Evolutionary conservation across 192 early-diverging fungal genomes (phyloP), one percentile per base, ranked within the genome.

Genomic region (Umbelopsis sp.): DNA sequence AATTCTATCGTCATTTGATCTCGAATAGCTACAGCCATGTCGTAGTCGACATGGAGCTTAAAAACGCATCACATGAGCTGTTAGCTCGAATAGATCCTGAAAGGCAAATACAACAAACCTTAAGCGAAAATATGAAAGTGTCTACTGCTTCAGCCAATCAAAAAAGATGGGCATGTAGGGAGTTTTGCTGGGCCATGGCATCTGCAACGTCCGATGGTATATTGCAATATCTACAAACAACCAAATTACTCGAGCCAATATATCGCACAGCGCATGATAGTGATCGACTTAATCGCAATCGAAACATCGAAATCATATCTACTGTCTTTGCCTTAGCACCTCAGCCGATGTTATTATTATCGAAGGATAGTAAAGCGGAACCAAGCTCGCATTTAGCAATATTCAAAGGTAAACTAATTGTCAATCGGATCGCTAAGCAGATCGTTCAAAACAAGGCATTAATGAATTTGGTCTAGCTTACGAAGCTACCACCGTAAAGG

Each of bases 221-320:
- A 7, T 20, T 79, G 5, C 73, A 77, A 23, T 86, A 80, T 58
- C 52, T 86, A 2, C 68, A 71, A 51, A 50, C 75, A 51, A 79
- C 71, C 21, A 64, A 76, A 46, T 55, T 86, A 71, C 35, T 82
- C 12, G 53, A 72, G 2, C 71, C 71, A 23, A 71, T 81, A 30
- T 70, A 74, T 49, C 64, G 68, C 21, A 76, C 80, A 5, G 55
- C 72, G 1, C 27, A 64, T 47, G 67, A 71, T 21, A 49, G n/a
- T 4, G 55, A 72, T 44, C 41, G 76, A 13, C 71, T 82, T 33
- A 75, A 84, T 41, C 70, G 83, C 37, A 71, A 73, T 33, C 71
- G 83, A 20, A 74, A 79, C 2, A 49, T 83, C 37, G 85, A 86
- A 33, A 76, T 86, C 37, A 49, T 86, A 8, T 82, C 75, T 13